Percentiles rank a stretch among this genome's conserved stretches.
Evolutionary conservation across 352 stramenopile genomes (phyloP).

Genomic region (Phytopythium montanum): DNA sequence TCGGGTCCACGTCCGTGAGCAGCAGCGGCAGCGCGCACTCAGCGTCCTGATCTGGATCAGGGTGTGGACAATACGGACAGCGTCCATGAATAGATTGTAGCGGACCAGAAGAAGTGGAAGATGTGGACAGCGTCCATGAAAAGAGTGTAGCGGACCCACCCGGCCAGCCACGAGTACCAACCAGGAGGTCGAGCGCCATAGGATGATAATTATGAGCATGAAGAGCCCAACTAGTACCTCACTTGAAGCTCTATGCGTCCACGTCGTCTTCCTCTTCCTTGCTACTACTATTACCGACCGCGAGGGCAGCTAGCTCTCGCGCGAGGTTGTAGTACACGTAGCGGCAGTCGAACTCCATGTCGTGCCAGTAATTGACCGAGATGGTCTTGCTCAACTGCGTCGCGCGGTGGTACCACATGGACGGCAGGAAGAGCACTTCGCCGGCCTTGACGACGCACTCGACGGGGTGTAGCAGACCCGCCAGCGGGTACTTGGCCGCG

Average conservation of each 20-base stretch:
- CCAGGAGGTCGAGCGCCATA: conserved; percentile 2
- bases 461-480: conserved; percentile 43
- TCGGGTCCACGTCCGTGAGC: conserved; percentile 3
- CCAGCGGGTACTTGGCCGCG: conserved; percentile 44
- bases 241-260: neutral
- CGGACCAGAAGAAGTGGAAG: neutral
- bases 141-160: neutral
- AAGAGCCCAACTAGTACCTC: neutral
- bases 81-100: conserved; percentile 9
- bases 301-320: conserved; percentile 36
- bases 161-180: neutral
- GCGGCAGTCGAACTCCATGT: conserved; percentile 87
- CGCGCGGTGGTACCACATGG: conserved; percentile 84
- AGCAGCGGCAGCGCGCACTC: conserved; percentile 7
- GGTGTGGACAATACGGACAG: neutral
- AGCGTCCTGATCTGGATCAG: neutral
- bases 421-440: conserved; percentile 73
- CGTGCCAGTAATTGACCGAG: conserved; percentile 89
- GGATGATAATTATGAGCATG: conserved; percentile 7
- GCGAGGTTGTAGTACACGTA: conserved; percentile 88
- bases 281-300: neutral
- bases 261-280: neutral
- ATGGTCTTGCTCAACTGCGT: conserved; percentile 73
- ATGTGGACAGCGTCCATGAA: conserved; percentile 1
- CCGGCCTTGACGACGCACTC: conserved; percentile 66